Evolutionary conservation across 2,329 filamentous ascomycete species (phyloP).

Genomic region (Aspergillus oerlinghausenensis): DNA sequence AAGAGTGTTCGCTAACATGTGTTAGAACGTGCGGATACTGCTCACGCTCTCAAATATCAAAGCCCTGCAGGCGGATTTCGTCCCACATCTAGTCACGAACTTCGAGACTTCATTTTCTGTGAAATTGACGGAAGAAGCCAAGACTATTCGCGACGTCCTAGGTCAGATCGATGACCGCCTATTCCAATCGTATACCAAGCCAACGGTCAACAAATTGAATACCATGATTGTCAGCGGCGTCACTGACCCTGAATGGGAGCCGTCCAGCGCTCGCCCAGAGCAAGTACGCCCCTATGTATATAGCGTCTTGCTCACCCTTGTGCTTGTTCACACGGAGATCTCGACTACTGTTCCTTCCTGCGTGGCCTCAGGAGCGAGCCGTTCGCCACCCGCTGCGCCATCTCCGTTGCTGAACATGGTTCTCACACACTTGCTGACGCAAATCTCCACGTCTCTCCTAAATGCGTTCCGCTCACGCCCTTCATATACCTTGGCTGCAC

Average conservation of each 20-base stretch:
- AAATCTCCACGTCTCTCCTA: slow-evolving; percentile 74
- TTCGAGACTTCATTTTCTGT: slow-evolving; percentile 94
- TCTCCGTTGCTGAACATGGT: slow-evolving; percentile 70
- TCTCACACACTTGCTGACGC: slow-evolving; percentile 79
- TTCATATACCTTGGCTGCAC: slow-evolving; percentile 68
- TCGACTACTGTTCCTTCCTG: slow-evolving; percentile 66
- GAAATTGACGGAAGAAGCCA: slow-evolving; percentile 87
- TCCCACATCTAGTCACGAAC: slow-evolving; percentile 82
- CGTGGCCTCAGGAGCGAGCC: slow-evolving; percentile 70
- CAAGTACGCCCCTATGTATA: slow-evolving; percentile 88
- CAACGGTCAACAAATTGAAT: slow-evolving; percentile 64
- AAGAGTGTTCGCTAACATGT: slow-evolving; percentile 9
- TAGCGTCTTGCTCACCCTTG: slow-evolving; percentile 74
- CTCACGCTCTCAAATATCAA: slow-evolving; percentile 91
- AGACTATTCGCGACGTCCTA: slow-evolving; percentile 85
- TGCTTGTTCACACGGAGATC: slow-evolving; percentile 87
- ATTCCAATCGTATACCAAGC: slow-evolving; percentile 87
- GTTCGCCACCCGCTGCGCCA: slow-evolving; percentile 62
- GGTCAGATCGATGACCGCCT: slow-evolving; percentile 84
- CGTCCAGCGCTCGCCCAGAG: slow-evolving; percentile 55
- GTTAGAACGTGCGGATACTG: slow-evolving; percentile 83
- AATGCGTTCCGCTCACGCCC: slow-evolving; percentile 66
- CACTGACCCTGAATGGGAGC: slow-evolving; percentile 65
- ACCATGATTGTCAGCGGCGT: slow-evolving; percentile 71
- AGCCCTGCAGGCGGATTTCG: slow-evolving; percentile 71